phyloP scores from a whole-genome alignment of 1,284 basidiomycete species.

The Athelia psychrophila region DNA sequence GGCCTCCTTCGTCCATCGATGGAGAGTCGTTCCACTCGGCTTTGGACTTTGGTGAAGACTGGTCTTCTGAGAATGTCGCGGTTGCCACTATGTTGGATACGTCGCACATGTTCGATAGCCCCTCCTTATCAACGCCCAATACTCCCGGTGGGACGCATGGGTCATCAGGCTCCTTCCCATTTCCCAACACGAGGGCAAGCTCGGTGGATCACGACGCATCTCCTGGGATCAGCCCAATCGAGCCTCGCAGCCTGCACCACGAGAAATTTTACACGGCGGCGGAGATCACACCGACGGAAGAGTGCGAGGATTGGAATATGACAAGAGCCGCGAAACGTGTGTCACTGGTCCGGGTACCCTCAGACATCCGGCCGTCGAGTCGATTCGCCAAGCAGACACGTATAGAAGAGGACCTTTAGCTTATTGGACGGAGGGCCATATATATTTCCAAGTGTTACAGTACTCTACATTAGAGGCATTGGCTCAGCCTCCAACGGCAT shows the following conservation, averaged over 20 bases:
- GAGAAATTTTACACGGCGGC: conserved; percentile 44
- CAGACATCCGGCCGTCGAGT: conserved; percentile 45
- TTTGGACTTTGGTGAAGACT: conserved; percentile 51
- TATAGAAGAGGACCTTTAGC: background rate
- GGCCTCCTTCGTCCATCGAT: conserved; percentile 38
- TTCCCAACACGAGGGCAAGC: conserved; percentile 19
- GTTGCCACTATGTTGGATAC: conserved; percentile 27
- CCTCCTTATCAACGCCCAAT: conserved; percentile 9
- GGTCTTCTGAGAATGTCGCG: conserved; percentile 38
- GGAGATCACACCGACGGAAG: conserved; percentile 46
- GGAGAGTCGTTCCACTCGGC: conserved; percentile 68
- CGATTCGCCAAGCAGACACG: conserved; percentile 2
- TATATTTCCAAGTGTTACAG: background rate
- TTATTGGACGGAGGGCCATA: background rate
- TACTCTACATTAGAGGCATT: no score
- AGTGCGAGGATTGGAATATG: conserved; percentile 83
- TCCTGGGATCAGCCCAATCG: background rate
- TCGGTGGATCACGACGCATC: background rate
- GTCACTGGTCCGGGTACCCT: conserved; percentile 70
- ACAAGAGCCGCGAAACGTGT: conserved; percentile 83
- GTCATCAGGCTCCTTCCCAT: conserved; percentile 11
- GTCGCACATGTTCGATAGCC: conserved; percentile 37
- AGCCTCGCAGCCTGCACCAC: conserved; percentile 20
- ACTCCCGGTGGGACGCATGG: conserved; percentile 12
- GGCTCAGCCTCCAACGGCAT: no score